These are phyloP conservation scores for Fusarium hainanense DNA, from an alignment of 2,329 filamentous ascomycete genomes.

Conservation along the genomic window DNA sequence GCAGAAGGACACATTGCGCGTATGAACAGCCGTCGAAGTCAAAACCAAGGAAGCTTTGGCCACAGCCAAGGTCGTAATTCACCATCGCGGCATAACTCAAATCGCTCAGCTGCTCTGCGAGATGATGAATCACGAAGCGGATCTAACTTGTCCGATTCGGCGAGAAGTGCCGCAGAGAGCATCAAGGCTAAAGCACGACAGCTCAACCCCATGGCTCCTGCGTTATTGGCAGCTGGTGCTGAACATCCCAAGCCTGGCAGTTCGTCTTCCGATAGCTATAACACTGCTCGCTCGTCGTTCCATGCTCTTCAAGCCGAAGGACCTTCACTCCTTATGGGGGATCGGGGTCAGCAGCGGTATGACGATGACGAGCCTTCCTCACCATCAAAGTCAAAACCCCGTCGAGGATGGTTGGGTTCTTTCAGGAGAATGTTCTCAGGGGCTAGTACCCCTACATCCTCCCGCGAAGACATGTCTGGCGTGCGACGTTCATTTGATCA, in stretches of 20 bases:
- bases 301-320: slow-evolving; percentile 64
- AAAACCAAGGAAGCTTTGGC: slow-evolving; percentile 25
- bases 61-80: slow-evolving; percentile 50
- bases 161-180: slow-evolving; percentile 58
- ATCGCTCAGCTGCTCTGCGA: slow-evolving; percentile 49
- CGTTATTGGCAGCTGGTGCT: slow-evolving; percentile 40
- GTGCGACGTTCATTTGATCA: slow-evolving; percentile 50
- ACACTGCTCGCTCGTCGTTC: slow-evolving; percentile 66
- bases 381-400: slow-evolving; percentile 67
- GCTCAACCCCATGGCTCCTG: slow-evolving; percentile 49
- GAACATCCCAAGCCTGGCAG: slow-evolving; percentile 53
- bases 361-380: slow-evolving; percentile 60
- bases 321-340: slow-evolving; percentile 58
- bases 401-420: slow-evolving; percentile 75
- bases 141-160: slow-evolving; percentile 68
- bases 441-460: slow-evolving; percentile 50
- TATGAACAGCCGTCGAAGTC: slow-evolving; percentile 49
- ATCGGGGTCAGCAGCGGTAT: slow-evolving; percentile 41
- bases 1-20: slow-evolving; percentile 63
- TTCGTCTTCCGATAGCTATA: slow-evolving; percentile 60
- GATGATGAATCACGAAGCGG: slow-evolving; percentile 65
- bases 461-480: slow-evolving; percentile 46
- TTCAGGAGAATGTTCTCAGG: slow-evolving; percentile 70
- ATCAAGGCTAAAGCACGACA: slow-evolving; percentile 52
- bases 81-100: slow-evolving; percentile 54